These are phyloP conservation scores for Actinidia arguta DNA, from an alignment of 179 eudicot genomes.

Conservation along the genomic window DNA sequence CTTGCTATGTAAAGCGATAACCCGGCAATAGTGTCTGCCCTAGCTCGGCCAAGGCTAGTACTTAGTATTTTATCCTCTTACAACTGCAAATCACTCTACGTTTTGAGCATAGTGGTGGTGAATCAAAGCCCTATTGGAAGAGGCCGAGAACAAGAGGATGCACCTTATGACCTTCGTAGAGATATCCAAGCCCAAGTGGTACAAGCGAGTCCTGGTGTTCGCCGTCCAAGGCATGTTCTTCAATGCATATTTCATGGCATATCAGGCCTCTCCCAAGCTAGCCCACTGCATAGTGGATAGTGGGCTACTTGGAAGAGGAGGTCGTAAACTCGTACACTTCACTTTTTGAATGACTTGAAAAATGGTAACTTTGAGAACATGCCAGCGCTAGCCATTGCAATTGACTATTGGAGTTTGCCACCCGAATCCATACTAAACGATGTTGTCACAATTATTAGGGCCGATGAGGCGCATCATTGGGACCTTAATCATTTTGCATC, in stretches of 20 bases:
- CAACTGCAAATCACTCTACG: slow-evolving; percentile 19
- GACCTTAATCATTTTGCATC: slow-evolving; percentile 25
- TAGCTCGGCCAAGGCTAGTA: no score
- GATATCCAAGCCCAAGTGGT: slow-evolving; percentile 16
- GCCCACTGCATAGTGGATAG: slow-evolving; percentile 19
- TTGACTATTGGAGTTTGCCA: slow-evolving; percentile 21
- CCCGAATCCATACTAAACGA: background rate
- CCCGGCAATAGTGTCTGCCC: no score
- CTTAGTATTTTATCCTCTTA: no score
- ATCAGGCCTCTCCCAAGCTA: slow-evolving; percentile 12
- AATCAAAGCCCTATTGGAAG: slow-evolving; percentile 23
- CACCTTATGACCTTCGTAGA: slow-evolving; percentile 22
- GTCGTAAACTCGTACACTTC: slow-evolving; percentile 11
- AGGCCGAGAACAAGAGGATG: slow-evolving; percentile 24
- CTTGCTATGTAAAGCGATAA: no score
- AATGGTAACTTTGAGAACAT: slow-evolving; percentile 10
- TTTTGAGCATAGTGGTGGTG: slow-evolving; percentile 26
- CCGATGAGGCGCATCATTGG: slow-evolving; percentile 21
- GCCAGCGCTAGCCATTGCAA: slow-evolving; percentile 20
- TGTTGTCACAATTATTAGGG: slow-evolving; percentile 16
- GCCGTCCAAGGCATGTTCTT: slow-evolving; percentile 16
- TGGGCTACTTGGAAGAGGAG: slow-evolving; percentile 24
- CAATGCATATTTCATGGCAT: slow-evolving; percentile 23
- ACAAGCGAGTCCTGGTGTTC: slow-evolving; percentile 5
- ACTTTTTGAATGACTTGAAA: slow-evolving; percentile 14